Evolutionary conservation across 805 yeast species (phyloP).

Genomic region (Wickerhamiella azymoides): DNA sequence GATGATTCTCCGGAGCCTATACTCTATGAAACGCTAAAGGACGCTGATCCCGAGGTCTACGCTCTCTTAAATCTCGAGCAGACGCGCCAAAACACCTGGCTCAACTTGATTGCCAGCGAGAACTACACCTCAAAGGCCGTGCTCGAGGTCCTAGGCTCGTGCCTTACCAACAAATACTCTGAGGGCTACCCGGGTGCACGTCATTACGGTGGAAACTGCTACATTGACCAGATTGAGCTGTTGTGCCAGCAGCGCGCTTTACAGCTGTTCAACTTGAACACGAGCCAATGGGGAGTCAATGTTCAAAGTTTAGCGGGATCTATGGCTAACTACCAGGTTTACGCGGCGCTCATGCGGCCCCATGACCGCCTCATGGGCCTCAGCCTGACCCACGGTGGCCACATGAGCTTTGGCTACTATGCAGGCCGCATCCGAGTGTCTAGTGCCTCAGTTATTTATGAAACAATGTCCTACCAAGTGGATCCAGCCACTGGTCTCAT

Average conservation of each 20-base stretch:
- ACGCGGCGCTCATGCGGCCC: slow-evolving; percentile 86
- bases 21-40: background rate
- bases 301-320: slow-evolving; percentile 95
- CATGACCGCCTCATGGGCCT: slow-evolving; percentile 97
- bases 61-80: slow-evolving; percentile 46
- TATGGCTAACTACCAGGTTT: slow-evolving; percentile 93
- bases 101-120: slow-evolving; percentile 90
- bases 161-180: slow-evolving; percentile 94
- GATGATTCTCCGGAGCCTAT: background rate
- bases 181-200: slow-evolving; percentile 99
- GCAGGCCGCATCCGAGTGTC: slow-evolving; percentile 87
- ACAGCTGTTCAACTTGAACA: slow-evolving; percentile 64
- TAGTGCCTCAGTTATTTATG: slow-evolving; percentile 88
- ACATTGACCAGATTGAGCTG: slow-evolving; percentile 82
- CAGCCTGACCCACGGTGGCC: slow-evolving; percentile 97
- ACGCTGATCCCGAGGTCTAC: slow-evolving; percentile 27
- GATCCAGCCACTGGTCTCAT: slow-evolving; percentile 83
- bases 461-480: slow-evolving; percentile 96
- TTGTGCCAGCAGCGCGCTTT: slow-evolving; percentile 91
- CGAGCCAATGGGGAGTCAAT: slow-evolving; percentile 91
- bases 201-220: slow-evolving; percentile 96
- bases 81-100: slow-evolving; percentile 79
- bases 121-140: slow-evolving; percentile 93
- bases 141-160: slow-evolving; percentile 89
- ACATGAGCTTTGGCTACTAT: slow-evolving; percentile 95